These are phyloP conservation scores for Mycogone perniciosa DNA, from an alignment of 2,329 filamentous ascomycete species.

Conservation along the genomic window DNA sequence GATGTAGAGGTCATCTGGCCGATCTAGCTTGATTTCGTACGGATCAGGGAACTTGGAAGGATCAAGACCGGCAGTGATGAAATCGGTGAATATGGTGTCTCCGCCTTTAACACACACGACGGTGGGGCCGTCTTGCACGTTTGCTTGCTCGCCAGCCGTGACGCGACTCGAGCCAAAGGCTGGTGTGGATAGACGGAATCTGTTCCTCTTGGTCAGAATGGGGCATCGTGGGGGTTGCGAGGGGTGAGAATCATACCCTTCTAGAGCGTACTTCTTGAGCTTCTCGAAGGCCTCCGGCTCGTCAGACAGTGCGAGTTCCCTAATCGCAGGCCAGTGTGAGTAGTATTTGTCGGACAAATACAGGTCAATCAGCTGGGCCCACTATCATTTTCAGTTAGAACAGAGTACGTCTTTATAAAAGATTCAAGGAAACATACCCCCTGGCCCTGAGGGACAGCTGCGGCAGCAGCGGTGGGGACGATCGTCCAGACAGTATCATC, in stretches of 20 bases:
- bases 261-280: slow-evolving; percentile 43
- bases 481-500: slow-evolving; percentile 53
- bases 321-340: slow-evolving; percentile 42
- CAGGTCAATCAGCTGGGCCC: slow-evolving; percentile 43
- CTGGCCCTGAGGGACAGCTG: slow-evolving; percentile 53
- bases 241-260: slow-evolving; percentile 24
- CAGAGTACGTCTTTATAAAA: slow-evolving; percentile 25
- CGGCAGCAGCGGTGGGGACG: slow-evolving; percentile 48
- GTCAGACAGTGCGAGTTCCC: slow-evolving; percentile 37
- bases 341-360: slow-evolving; percentile 41
- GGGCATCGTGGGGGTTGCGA: background rate
- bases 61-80: slow-evolving; percentile 43
- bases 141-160: slow-evolving; percentile 27
- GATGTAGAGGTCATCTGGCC: slow-evolving; percentile 45
- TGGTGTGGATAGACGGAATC: slow-evolving; percentile 40
- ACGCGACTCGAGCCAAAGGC: slow-evolving; percentile 43
- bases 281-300: slow-evolving; percentile 38
- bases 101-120: slow-evolving; percentile 29
- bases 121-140: slow-evolving; percentile 29
- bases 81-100: slow-evolving; percentile 45
- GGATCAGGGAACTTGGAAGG: slow-evolving; percentile 44
- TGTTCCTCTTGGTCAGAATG: slow-evolving; percentile 12
- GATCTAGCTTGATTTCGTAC: slow-evolving; percentile 42
- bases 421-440: slow-evolving; percentile 13
- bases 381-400: slow-evolving; percentile 14